These are phyloP conservation scores for Aspergillus sp. DNA, from an alignment of 2,329 filamentous ascomycete genomes.

Conservation along the genomic window DNA sequence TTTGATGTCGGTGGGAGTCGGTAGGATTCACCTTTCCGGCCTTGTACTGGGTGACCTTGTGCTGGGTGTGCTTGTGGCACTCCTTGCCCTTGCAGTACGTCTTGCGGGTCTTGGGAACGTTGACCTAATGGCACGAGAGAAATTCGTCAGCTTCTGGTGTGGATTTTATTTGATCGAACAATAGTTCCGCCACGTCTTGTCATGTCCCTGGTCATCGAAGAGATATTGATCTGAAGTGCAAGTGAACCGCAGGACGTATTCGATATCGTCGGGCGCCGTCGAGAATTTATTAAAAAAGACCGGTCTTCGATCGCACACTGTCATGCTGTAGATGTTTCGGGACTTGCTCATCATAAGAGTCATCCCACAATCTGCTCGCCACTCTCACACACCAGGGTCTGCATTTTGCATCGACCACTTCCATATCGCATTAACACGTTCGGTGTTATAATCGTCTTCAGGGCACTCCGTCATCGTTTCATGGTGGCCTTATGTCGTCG, in stretches of 20 bases:
- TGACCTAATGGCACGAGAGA: constrained; percentile 63
- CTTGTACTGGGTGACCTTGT: constrained; percentile 97
- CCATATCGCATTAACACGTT: not conserved
- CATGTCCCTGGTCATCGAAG: constrained; percentile 17
- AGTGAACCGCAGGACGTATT: not conserved
- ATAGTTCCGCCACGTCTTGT: constrained; percentile 2
- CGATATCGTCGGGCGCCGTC: not conserved
- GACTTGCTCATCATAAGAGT: not conserved
- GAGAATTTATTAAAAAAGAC: not conserved
- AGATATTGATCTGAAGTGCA: constrained; percentile 4
- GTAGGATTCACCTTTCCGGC: constrained; percentile 72
- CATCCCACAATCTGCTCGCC: not conserved
- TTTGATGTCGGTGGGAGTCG: constrained; percentile 10
- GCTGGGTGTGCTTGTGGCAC: constrained; percentile 88
- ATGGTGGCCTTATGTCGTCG: not conserved
- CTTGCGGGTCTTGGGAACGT: constrained; percentile 96
- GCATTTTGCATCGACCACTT: not conserved
- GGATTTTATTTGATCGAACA: not conserved
- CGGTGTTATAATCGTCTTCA: not conserved
- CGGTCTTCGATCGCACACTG: not conserved
- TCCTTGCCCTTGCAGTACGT: constrained; percentile 97
- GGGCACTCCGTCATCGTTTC: not conserved
- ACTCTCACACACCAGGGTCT: not conserved
- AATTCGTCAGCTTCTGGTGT: constrained; percentile 9
- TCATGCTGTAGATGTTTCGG: not conserved